A percentile compares a stretch with the other conserved stretches of the same genome.
Conservation (phyloP, 306 rosid genomes). For the Elaeagnus macrophylla region DNA sequence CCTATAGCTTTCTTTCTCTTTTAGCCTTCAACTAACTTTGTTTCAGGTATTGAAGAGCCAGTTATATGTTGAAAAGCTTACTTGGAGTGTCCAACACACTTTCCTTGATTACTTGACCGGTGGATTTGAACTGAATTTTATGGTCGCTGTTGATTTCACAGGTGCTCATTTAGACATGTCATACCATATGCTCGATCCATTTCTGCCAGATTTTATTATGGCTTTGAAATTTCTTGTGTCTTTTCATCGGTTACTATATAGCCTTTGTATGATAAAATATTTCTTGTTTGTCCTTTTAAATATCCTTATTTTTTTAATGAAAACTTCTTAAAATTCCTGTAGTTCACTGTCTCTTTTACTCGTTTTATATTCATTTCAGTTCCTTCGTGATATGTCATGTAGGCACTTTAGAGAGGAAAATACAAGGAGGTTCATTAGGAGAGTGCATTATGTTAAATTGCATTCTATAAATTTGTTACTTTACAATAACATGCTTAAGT, state of each 20-base stretch:
- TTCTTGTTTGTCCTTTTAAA: too few relatives aligned
- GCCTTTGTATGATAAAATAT: too few relatives aligned
- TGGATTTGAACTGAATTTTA: constrained; percentile 86
- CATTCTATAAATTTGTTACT: too few relatives aligned
- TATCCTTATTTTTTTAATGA: too few relatives aligned
- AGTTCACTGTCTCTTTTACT: too few relatives aligned
- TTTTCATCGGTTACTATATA: not conserved
- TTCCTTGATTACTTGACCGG: constrained; percentile 91
- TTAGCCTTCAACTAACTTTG: constrained; percentile 24
- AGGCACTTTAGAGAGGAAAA: too few relatives aligned
- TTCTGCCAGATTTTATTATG: not conserved
- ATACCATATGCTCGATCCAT: not conserved
- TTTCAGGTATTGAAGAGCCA: constrained; percentile 71
- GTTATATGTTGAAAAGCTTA: constrained; percentile 66
- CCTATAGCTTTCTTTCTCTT: constrained; percentile 10
- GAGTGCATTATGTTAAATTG: too few relatives aligned
- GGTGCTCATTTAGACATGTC: constrained; percentile 32
- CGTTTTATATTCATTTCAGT: too few relatives aligned
- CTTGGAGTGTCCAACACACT: constrained; percentile 60
- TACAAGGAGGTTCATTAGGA: too few relatives aligned
- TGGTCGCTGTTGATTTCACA: constrained; percentile 95
- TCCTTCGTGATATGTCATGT: too few relatives aligned
- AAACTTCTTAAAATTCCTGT: too few relatives aligned
- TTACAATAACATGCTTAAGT: too few relatives aligned
- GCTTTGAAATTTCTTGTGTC: not conserved